Conservation (phyloP, 2,329 filamentous ascomycete genomes). For the Cryphonectria naterciae region DNA sequence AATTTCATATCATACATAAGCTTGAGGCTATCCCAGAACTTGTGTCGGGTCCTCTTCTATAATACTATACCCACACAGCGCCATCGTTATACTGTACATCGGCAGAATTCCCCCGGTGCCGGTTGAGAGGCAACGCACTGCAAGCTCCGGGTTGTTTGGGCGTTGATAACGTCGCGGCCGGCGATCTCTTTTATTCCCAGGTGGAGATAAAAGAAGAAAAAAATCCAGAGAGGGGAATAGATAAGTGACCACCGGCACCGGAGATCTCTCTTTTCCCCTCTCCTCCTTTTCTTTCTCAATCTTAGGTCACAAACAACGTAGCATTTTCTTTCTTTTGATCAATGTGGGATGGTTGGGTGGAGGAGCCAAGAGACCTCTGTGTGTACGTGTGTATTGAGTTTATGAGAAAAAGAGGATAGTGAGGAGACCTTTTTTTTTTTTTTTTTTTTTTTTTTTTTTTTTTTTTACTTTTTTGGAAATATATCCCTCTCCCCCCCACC, state of each 20-base stretch:
- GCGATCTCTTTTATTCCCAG: conserved; percentile 7
- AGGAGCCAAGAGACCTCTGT: background rate
- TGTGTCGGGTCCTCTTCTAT: background rate
- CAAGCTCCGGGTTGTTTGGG: background rate
- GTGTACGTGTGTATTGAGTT: background rate
- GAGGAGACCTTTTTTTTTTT: background rate
- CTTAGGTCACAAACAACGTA: background rate
- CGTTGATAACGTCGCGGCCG: conserved; percentile 9
- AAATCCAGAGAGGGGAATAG: background rate
- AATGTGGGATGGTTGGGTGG: background rate
- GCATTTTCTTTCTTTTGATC: background rate
- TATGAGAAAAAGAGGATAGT: background rate
- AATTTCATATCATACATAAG: background rate
- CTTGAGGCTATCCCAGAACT: background rate
- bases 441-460: too few species aligned
- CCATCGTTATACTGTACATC: background rate
- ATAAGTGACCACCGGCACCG: background rate
- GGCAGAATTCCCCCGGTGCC: conserved; percentile 5
- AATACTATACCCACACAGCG: background rate
- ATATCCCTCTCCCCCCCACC: too few species aligned
- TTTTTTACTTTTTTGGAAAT: too few species aligned
- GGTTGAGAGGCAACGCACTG: background rate
- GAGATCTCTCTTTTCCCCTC: background rate
- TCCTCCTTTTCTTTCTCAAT: background rate
- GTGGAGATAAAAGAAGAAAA: background rate